Evolutionary conservation across 352 stramenopile species (phyloP), one percentile per base, ranked within the genome.

Genomic region (Phytophthora palmivora): DNA sequence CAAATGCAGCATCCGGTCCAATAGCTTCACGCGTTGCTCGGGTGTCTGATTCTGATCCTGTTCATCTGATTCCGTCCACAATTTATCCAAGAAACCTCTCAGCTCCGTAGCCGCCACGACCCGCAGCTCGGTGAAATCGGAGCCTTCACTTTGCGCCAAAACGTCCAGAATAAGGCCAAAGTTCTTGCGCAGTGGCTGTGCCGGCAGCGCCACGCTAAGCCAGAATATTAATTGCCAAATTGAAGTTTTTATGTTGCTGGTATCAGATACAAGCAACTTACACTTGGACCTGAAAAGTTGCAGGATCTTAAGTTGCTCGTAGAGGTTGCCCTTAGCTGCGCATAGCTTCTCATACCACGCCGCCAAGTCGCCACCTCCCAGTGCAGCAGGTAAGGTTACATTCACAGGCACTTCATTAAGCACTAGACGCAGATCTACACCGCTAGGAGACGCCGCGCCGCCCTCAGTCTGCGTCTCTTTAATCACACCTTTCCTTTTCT

Each of bases 401-500:
- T 91, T 73, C 26, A 60, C 33, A 3, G 83, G 73, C 1, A 73
- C 62, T 0, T 70, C 38, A 0, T 52, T 4, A 2, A 85, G 34
- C 6, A 86, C 50, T 2, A 22, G 14, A 9, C 38, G 45, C 33
- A 94, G 50, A 10, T 83, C 52, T 1, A 84, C 68, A 11, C 76
- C 68, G 9, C 33, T 41, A 1, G 81, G 82, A 34, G 60, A 59
- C 16, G 58, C 43, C 12, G 45, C 54, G 18, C 28, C 65, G 50
- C 61, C 57, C 22, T 57, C 62, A 0, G 59, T 55, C 36, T 74
- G 56, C 58, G 74, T 67, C 56, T 84, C 82, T 64, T 91, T 91
- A 30, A 88, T 67, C 30, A 90, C 62, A 16, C 76, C 82, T 58
- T 91, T 91, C 51, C 76, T 79, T 72, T 94, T 94, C 72, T 87